Percentiles rank a stretch among this genome's conserved stretches.
Conservation (phyloP, 2,329 filamentous ascomycete species). For the Elsinoe perseae region DNA sequence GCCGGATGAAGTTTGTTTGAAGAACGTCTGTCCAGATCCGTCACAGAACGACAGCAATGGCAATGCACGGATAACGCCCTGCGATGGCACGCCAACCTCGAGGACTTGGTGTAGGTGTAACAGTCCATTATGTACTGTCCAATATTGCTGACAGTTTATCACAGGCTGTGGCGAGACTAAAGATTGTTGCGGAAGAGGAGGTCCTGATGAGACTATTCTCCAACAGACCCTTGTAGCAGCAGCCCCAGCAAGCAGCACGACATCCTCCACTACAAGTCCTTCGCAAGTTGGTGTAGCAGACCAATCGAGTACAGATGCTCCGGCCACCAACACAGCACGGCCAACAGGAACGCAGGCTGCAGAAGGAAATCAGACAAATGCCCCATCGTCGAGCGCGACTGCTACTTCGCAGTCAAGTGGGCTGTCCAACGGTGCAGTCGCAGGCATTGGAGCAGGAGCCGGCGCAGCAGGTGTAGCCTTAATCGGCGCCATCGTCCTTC, state of each 20-base stretch:
- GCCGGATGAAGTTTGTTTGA: conserved; percentile 13
- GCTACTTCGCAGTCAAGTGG: background rate
- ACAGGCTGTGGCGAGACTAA: conserved; percentile 7
- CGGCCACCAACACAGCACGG: background rate
- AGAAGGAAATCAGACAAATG: background rate
- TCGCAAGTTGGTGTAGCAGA: background rate
- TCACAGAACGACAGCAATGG: conserved; percentile 13
- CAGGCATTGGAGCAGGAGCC: conserved; percentile 11
- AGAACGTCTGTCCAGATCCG: conserved; percentile 13
- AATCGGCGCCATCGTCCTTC: background rate
- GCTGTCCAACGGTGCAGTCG: conserved; percentile 3
- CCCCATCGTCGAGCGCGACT: background rate
- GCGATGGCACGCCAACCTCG: conserved; percentile 11
- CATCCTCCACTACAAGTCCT: background rate
- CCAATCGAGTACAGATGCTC: background rate
- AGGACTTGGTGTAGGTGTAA: conserved; percentile 12
- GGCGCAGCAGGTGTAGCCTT: background rate
- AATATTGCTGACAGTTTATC: background rate
- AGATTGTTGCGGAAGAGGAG: conserved; percentile 10
- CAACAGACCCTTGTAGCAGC: background rate
- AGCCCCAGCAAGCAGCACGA: background rate
- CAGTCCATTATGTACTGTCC: background rate
- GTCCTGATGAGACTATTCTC: background rate
- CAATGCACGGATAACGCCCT: conserved; percentile 11
- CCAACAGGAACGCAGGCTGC: background rate